Conservation (phyloP, 108 stramenopile genomes). For the Pseudonitzschia multistriata region DNA sequence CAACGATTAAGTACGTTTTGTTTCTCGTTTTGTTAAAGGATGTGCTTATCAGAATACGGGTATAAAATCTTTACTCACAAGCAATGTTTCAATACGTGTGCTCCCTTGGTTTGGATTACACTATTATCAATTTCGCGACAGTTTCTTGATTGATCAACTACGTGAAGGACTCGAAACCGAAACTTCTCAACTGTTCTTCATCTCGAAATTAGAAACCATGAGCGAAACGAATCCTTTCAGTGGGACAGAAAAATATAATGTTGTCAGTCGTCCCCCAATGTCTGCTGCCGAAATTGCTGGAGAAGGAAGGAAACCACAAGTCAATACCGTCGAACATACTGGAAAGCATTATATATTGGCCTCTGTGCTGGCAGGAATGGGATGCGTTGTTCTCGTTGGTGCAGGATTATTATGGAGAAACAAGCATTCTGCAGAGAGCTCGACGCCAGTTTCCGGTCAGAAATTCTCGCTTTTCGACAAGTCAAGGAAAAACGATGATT, state of each 20-base stretch:
- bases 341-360: background rate
- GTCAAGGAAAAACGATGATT: background rate
- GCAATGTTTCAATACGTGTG: background rate
- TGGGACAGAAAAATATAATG: constrained; percentile 1
- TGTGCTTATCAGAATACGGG: background rate
- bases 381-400: constrained; percentile 7
- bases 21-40: background rate
- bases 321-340: background rate
- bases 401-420: constrained; percentile 2
- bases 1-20: constrained; percentile 14
- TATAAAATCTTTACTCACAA: background rate
- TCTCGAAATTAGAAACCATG: constrained; percentile 19
- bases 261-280: constrained; percentile 19
- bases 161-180: constrained; percentile 10
- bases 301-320: background rate
- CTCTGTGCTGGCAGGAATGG: constrained; percentile 12
- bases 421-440: background rate
- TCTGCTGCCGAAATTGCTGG: constrained; percentile 9
- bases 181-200: constrained; percentile 5
- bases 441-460: background rate
- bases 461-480: background rate
- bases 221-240: constrained; percentile 27
- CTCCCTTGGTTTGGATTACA: background rate
- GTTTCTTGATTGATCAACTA: constrained; percentile 12
- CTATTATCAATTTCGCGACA: background rate